Evolutionary conservation across 2,329 filamentous ascomycete species (phyloP), one percentile per base, ranked within the genome.

Genomic region (Fusarium papillatum): DNA sequence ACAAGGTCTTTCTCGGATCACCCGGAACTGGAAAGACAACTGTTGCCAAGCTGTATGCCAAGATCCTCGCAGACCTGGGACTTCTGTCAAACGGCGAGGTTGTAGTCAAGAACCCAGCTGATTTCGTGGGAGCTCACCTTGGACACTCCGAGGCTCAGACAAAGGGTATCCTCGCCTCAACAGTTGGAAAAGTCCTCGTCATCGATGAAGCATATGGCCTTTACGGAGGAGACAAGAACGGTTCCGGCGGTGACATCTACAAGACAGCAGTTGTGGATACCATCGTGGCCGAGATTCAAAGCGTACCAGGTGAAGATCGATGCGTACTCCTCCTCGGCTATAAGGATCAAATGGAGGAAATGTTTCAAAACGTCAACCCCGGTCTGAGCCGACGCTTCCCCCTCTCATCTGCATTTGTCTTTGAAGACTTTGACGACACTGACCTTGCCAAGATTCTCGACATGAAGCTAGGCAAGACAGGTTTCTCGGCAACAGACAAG

Each of bases 171-270:
- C 86, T 96, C 0, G 90, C 89, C 0, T 84, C 91, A 0, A 91
- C 93, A 0, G 74, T 88, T 0, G 94, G 95, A 0, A 96, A 96
- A 74, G 93, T 96, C 0, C 87, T 96, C 0, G 90, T 96, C 17
- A 95, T 96, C 4, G 94, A 96, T 72, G 94, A 97, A 79, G 94
- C 94, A 0, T 96, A 96, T 74, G 91, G 91, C 39, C 86, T 96
- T 0, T 89, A 87, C 57, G 82, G 84, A 2, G 86, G 29, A 50
- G 82, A 84, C 2, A 85, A 85, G 0, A 80, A 81, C 4, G 81
- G 70, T 1, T 72, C 71, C 0, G 5, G 65, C 0, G 73, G 69
- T 0, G 84, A 85, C 16, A 79, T 82, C 0, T 95, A 84, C 83
- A 93, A 91, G 78, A 88, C 86, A 0, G 92, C 91, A 1, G 92